Evolutionary conservation across 2,329 filamentous ascomycete genomes (phyloP), one percentile per base, ranked within the genome.

Genomic region (Furcasterigmium furcatum): DNA sequence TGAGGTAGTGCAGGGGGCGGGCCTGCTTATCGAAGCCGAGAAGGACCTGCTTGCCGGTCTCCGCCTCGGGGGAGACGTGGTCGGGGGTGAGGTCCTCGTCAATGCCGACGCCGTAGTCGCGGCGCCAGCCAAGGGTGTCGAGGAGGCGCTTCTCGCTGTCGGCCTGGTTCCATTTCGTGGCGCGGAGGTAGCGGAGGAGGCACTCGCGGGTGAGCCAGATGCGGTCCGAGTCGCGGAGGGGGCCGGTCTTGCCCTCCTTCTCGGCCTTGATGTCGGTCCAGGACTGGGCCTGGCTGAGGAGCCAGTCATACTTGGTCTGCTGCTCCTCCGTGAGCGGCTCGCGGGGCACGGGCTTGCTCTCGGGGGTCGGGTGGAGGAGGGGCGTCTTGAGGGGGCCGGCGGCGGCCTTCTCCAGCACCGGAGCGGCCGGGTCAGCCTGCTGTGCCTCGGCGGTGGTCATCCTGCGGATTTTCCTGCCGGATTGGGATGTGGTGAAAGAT

Each of bases 131-230:
- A 46, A 97, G 70, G 0, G 92, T 96, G 38, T 80, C 80, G 55
- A 85, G 82, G 34, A 97, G 68, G n/a, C 94, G 86, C 62, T 85
- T 87, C 54, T 85, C 78, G 9, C 94, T 83, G 40, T 92, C 83
- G 36, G 81, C 71, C 41, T 87, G 77, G 54, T 84, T 77, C 91
- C 94, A 99, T 68, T 95, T 96, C 30, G 90, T 91, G 18, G 94
- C 94, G 48, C 92, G 87, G 24, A 99, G 83, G 64, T 96, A 99
- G 55, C 94, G 87, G 34, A 96, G 77, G 14, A 99, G 77, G 62
- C 92, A 97, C 64, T 99, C 94, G 53, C 84, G 82, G 12, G 91
- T 96, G 55, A 99, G 78, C 84, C 90, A 99, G 71, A 94, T 82
- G 59, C 82, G 86, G 69, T 99, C 94, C 42, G 74, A 71, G 47